Base-by-base conservation (phyloP, 208 protist species). In the Trypanosoma lewisi region DNA sequence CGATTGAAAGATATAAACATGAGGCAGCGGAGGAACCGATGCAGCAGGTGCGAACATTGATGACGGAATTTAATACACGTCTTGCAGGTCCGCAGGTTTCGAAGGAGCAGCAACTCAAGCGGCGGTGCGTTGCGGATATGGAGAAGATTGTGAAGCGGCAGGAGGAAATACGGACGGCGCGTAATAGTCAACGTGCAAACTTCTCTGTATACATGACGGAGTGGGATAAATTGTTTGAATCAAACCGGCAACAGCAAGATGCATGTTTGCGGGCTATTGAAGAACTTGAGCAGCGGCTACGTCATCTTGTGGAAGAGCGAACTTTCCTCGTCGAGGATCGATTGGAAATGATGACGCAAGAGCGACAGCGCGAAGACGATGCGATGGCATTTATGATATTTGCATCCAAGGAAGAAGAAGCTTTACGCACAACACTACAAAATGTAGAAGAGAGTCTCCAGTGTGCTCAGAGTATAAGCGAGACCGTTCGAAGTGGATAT, bases 191-290 rank as follows among this genome's bases (percentile, higher is more conserved):
- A 47, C 60, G 62, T 30, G 70, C 73, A 19, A 60, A n/a, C 23
- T 62, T 77, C 36, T 55, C 44, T 33, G 36, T 76, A 21, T 87
- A 87, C 61, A 37, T 75, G 21, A 49, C 63, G 14, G 52, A 77
- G 12, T 87, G 83, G 82, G 63, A 72, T 14, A 66, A 76, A 63
- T 52, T 75, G 25, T 87, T 82, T 67, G 67, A 80, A 42, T 51
- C 47, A 1, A 95, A 92, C 61, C 68, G 70, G n/a, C 63, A 82
- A 50, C 78, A 85, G 66, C 85, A 93, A 41, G 68, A 75, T 11
- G 73, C 60, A 4, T 91, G 82, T 65, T 80, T 83, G 57, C 49
- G 60, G 6, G 82, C 84, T 1, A 91, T 95, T 63, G 78, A 87
- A 52, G 76, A 91, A 44, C 72, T 93, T 33, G 85, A 95, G 67